Evolutionary conservation across 1,284 basidiomycete species (phyloP).

Genomic region (Agroathelia rolfsii): DNA sequence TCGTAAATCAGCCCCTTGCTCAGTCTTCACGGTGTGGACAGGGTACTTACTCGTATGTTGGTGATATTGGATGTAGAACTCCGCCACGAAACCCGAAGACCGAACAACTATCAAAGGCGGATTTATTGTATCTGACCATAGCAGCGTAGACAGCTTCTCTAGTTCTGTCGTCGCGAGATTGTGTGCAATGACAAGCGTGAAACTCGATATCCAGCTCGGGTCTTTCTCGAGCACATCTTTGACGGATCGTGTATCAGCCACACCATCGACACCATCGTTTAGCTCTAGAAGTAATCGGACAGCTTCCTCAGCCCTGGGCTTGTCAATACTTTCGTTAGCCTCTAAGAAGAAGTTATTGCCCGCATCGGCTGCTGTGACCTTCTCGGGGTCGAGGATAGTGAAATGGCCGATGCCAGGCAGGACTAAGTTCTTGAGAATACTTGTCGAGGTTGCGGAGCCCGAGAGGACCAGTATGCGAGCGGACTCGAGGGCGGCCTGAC

Average conservation of each 20-base stretch:
- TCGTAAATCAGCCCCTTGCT: too few relatives aligned
- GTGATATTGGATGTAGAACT: slow-evolving; percentile 78
- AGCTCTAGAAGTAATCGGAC: slow-evolving; percentile 76
- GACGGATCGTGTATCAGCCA: slow-evolving; percentile 51
- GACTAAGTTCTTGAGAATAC: slow-evolving; percentile 90
- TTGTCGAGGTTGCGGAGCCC: slow-evolving; percentile 72
- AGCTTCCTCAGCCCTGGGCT: slow-evolving; percentile 71
- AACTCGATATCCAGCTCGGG: slow-evolving; percentile 41
- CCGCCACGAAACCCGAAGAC: slow-evolving; percentile 83
- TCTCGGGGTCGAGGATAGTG: slow-evolving; percentile 68
- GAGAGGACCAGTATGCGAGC: slow-evolving; percentile 78
- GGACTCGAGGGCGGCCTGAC: slow-evolving; percentile 85
- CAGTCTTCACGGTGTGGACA: neutral
- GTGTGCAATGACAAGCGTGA: slow-evolving; percentile 79
- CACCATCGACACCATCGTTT: slow-evolving; percentile 78
- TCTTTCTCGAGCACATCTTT: slow-evolving; percentile 48
- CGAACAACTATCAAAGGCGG: slow-evolving; percentile 71
- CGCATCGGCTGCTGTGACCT: slow-evolving; percentile 66
- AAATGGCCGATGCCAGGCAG: slow-evolving; percentile 91
- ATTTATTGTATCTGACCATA: slow-evolving; percentile 53
- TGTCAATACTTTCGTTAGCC: slow-evolving; percentile 65
- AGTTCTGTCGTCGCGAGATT: slow-evolving; percentile 56
- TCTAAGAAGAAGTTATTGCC: slow-evolving; percentile 97
- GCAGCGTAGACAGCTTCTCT: slow-evolving; percentile 47
- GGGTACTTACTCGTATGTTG: slow-evolving; percentile 67